phyloP scores from a whole-genome alignment of 75 land plant species.

The Isoetes taiwanensis region DNA sequence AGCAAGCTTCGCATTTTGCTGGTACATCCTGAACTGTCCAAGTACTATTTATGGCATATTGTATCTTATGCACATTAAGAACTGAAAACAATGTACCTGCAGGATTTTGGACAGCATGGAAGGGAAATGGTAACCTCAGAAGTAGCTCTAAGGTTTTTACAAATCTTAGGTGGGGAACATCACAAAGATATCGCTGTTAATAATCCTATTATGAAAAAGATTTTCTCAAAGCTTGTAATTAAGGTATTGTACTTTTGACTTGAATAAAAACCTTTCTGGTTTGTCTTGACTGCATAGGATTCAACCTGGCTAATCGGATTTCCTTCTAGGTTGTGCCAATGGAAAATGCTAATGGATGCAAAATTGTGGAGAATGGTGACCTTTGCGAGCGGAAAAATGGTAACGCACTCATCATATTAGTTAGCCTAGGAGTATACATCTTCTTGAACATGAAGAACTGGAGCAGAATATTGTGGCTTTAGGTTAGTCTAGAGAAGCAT shows the following conservation, averaged over 20 bases:
- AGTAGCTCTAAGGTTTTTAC: slow-evolving; percentile 61
- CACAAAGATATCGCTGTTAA: slow-evolving; percentile 14
- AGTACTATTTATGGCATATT: background rate
- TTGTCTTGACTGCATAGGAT: too few relatives aligned
- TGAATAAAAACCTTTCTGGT: too few relatives aligned
- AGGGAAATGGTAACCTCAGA: slow-evolving; percentile 90
- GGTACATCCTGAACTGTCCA: slow-evolving; percentile 25
- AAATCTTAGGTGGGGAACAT: slow-evolving; percentile 51
- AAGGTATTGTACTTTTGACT: slow-evolving; percentile 30
- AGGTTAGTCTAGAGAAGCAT: too few relatives aligned
- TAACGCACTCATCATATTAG: too few relatives aligned
- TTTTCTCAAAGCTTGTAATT: slow-evolving; percentile 16
- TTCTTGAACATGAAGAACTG: too few relatives aligned
- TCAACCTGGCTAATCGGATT: too few relatives aligned
- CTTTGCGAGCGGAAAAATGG: slow-evolving; percentile 93
- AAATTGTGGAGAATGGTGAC: slow-evolving; percentile 75
- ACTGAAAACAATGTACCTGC: background rate
- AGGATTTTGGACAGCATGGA: slow-evolving; percentile 97
- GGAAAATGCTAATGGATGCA: slow-evolving; percentile 96
- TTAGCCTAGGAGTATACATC: too few relatives aligned
- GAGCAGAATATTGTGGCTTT: too few relatives aligned
- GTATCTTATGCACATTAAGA: background rate
- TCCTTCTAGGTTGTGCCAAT: slow-evolving; percentile 91
- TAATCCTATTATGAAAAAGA: background rate
- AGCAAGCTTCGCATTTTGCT: slow-evolving; percentile 59